Evolutionary conservation across 129 eudicot species (phyloP).

Genomic region (Apium graveolens): DNA sequence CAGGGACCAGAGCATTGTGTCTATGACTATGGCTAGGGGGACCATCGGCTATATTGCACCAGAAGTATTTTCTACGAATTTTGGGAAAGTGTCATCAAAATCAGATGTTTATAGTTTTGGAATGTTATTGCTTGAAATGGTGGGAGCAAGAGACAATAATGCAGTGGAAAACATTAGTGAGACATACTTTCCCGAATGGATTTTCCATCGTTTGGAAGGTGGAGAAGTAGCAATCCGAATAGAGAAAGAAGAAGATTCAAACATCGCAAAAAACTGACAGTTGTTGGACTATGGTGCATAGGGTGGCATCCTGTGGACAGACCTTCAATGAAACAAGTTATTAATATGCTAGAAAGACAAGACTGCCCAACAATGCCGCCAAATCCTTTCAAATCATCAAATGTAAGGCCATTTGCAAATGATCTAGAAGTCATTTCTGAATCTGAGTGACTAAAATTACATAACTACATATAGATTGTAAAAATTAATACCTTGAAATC

Average conservation of each 20-base stretch:
- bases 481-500: background rate
- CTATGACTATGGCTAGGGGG: background rate
- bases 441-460: background rate
- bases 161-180: background rate
- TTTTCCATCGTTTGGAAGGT: conserved; percentile 1
- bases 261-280: conserved; percentile 6
- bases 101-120: background rate
- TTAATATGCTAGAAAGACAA: background rate
- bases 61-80: background rate
- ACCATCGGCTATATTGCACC: background rate
- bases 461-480: background rate
- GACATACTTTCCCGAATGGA: conserved; percentile 14
- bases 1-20: too few relatives aligned
- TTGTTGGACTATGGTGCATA: conserved; percentile 16
- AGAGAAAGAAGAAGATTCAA: background rate
- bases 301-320: conserved; percentile 12
- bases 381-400: conserved; percentile 4
- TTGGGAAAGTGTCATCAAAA: too few relatives aligned
- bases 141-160: background rate
- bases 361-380: background rate
- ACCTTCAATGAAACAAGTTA: conserved; percentile 6
- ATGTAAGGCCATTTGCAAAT: background rate
- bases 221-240: conserved; percentile 1
- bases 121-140: conserved; percentile 5
- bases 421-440: background rate